Evolutionary conservation across 306 rosid genomes (phyloP).

Genomic region (Casuarina cunninghamiana): DNA sequence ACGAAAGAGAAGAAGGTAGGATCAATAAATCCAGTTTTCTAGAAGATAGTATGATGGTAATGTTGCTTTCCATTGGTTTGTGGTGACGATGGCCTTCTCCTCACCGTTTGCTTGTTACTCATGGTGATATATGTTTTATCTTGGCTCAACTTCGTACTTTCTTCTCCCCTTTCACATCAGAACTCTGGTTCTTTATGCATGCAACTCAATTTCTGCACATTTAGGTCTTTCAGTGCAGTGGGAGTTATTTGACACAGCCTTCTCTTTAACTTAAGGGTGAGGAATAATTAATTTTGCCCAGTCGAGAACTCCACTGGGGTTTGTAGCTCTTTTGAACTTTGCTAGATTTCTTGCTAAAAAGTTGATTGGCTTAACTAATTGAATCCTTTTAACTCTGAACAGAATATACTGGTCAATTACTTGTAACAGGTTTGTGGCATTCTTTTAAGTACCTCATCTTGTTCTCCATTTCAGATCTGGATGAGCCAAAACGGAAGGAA

Average conservation of each 20-base stretch:
- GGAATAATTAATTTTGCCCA: not conserved
- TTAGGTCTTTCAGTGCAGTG: conserved; percentile 1
- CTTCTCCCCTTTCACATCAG: conserved; percentile 6
- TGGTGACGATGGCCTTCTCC: conserved; percentile 17
- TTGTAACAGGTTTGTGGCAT: conserved; percentile 1
- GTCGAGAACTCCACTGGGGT: not conserved
- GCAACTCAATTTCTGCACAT: not conserved
- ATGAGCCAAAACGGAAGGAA: conserved; percentile 51
- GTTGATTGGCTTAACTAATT: not conserved
- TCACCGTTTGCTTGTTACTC: conserved; percentile 4
- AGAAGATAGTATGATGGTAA: not conserved
- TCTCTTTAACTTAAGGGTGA: not conserved
- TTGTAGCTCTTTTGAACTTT: not conserved
- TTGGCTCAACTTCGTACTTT: conserved; percentile 1
- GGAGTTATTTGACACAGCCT: conserved; percentile 1
- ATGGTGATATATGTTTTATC: conserved; percentile 5
- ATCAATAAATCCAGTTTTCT: conserved; percentile 7
- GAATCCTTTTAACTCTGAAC: not conserved
- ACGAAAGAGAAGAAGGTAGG: conserved; percentile 59
- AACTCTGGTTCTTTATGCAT: conserved; percentile 2
- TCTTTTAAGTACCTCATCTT: conserved; percentile 9
- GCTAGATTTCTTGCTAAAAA: not conserved
- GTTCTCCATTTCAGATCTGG: conserved; percentile 39
- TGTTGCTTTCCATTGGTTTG: not conserved
- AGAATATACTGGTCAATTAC: conserved; percentile 21